Base-by-base conservation (phyloP, 306 rosid species). In the Dryas alaskensis region DNA sequence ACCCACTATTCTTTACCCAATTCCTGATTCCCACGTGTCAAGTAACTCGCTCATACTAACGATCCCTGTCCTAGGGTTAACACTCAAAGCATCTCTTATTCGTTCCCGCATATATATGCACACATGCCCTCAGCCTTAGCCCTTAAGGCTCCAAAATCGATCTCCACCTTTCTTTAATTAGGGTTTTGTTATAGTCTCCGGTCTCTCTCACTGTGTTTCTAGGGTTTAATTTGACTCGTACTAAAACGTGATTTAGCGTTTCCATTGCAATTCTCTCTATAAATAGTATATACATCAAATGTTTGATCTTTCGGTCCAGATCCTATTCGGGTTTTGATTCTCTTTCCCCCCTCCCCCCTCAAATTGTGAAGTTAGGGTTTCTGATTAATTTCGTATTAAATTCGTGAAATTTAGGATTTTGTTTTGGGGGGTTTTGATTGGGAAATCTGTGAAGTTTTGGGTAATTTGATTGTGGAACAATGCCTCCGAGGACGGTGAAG, bases 401-500 rank as follows among this genome's bases (percentile, higher is more conserved):
- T 8, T 25, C 49, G 13, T 39, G 13, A 10, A 6, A 16, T 69
- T 19, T 17, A 37, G 19, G 40, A 25, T 70, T 45, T 14, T 3
- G 45, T 4, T 42, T 45, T 66, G 19, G 66, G 60, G 74, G 74
- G 59, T 76, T 51, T 80, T 46, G 27, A 57, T 22, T 57, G 47
- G 55, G 60, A 17, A 50, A 65, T 47, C 4, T 50, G 71, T 66
- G 39, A 40, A 40, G 9, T 42, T 61, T 10, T 54, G 70, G 61
- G 6, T 1, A 66, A 6, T 57, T 44, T 45, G 58, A 59, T 10
- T 58, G 62, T 14, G 65, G 68, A 72, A 73, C 11, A 51, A 94
- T 94, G 99, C 99, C 99, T 69, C 99, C 97, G 0, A 84, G 89
- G 62, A 78, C 86, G 87, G 88, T 87, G 80, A 94, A 92, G 88